These are phyloP conservation scores for Pelargonium fulgidum DNA, from an alignment of 441 rosid species.

Conservation along the genomic window DNA sequence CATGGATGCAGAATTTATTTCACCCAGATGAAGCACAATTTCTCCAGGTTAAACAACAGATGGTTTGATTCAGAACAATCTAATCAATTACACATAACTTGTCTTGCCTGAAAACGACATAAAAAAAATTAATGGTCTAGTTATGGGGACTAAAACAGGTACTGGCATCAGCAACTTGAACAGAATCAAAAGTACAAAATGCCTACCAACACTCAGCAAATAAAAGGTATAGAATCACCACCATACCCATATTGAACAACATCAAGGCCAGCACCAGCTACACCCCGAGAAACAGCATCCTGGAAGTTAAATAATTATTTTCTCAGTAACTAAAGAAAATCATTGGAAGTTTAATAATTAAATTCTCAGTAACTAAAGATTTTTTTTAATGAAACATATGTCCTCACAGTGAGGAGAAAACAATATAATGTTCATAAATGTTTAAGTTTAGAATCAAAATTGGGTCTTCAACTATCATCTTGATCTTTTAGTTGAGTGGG, in stretches of 20 bases:
- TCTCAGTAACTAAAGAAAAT: slow-evolving; percentile 3
- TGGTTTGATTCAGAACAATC: not conserved
- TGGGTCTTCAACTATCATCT: too few relatives aligned
- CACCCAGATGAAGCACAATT: not conserved
- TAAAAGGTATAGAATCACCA: slow-evolving; percentile 21
- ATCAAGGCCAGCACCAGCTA: slow-evolving; percentile 60
- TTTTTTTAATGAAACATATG: slow-evolving; percentile 6
- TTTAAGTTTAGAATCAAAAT: too few relatives aligned
- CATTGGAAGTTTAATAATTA: not conserved
- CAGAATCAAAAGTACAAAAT: slow-evolving; percentile 2
- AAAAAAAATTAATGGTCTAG: not conserved
- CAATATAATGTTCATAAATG: not conserved
- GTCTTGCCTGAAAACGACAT: slow-evolving; percentile 4
- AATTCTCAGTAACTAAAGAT: not conserved
- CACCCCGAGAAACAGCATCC: slow-evolving; percentile 88
- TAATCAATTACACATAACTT: slow-evolving; percentile 5
- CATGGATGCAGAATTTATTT: not conserved
- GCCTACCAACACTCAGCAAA: slow-evolving; percentile 8
- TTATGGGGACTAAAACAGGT: not conserved
- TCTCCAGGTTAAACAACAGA: not conserved
- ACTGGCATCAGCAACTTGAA: slow-evolving; percentile 11
- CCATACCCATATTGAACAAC: slow-evolving; percentile 88
- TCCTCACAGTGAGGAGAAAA: slow-evolving; percentile 1
- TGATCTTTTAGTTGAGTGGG: too few relatives aligned
- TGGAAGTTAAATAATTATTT: slow-evolving; percentile 31